Conservation (phyloP, 2,329 filamentous ascomycete species). For the Epichloe sp. region DNA sequence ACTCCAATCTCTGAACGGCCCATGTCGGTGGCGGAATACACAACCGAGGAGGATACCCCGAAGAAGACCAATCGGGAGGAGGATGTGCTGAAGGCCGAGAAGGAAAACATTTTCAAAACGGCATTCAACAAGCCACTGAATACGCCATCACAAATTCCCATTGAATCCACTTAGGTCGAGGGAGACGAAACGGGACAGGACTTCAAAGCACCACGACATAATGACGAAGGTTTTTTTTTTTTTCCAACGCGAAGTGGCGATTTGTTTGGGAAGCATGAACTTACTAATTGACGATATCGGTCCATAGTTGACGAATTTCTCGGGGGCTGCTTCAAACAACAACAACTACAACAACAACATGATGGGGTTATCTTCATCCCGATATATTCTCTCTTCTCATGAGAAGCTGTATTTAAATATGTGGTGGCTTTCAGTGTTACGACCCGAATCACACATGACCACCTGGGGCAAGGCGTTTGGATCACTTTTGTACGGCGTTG, state of each 20-base stretch:
- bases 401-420: not conserved
- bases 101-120: not conserved
- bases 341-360: not conserved
- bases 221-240: not conserved
- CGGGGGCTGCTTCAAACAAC: not conserved
- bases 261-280: not conserved
- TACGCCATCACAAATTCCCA: not conserved
- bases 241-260: not conserved
- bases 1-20: constrained; percentile 26
- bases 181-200: not conserved
- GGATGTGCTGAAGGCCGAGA: constrained; percentile 1
- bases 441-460: not conserved
- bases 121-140: not conserved
- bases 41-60: constrained; percentile 18
- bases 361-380: not conserved
- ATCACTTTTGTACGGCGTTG: constrained; percentile 4
- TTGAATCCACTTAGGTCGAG: not conserved
- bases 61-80: constrained; percentile 15
- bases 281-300: not conserved
- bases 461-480: constrained; percentile 6
- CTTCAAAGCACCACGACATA: not conserved
- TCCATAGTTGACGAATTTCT: not conserved
- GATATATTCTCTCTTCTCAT: not conserved
- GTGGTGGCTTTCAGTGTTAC: not conserved
- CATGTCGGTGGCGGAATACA: constrained; percentile 19